Evolutionary conservation across 768 basidiomycete genomes (phyloP).

Genomic region (Ramaria sp.): DNA sequence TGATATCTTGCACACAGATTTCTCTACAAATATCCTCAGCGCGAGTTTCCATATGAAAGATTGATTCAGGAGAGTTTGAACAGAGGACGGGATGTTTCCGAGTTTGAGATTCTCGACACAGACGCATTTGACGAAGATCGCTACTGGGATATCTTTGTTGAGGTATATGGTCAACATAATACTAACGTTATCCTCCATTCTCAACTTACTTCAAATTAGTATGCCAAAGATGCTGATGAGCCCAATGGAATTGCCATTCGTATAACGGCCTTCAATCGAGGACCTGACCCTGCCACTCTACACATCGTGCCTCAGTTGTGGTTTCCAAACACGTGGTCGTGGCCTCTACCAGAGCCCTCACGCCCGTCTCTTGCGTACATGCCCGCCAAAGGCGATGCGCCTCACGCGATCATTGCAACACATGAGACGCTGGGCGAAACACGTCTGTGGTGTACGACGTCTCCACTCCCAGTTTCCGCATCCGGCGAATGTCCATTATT

Average conservation of each 20-base stretch:
- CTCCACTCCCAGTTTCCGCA: slow-evolving; percentile 76
- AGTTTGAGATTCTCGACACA: slow-evolving; percentile 91
- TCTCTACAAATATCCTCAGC: slow-evolving; percentile 97
- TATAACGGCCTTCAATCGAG: slow-evolving; percentile 93
- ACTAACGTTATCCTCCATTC: neutral
- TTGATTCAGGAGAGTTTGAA: slow-evolving; percentile 78
- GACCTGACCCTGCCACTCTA: slow-evolving; percentile 86
- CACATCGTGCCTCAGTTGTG: slow-evolving; percentile 94
- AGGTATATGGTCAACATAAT: slow-evolving; percentile 38
- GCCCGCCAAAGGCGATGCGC: slow-evolving; percentile 35
- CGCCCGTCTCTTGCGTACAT: slow-evolving; percentile 57
- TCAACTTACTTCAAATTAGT: slow-evolving; percentile 34
- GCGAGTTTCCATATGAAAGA: slow-evolving; percentile 86
- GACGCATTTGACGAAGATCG: slow-evolving; percentile 84
- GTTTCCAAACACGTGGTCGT: slow-evolving; percentile 99
- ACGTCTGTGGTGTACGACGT: slow-evolving; percentile 81
- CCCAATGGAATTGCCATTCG: slow-evolving; percentile 84
- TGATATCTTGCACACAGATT: slow-evolving; percentile 26
- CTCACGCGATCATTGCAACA: slow-evolving; percentile 51
- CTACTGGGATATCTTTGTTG: slow-evolving; percentile 98
- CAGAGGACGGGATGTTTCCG: slow-evolving; percentile 73
- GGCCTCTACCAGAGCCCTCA: slow-evolving; percentile 42
- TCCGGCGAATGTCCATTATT: slow-evolving; percentile 37
- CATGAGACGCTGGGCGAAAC: slow-evolving; percentile 70
- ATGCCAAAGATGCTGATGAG: slow-evolving; percentile 93